Percentiles rank a stretch among this genome's conserved stretches.
phyloP scores from a whole-genome alignment of 129 eudicot genomes.

The Dittrichia graveolens region DNA sequence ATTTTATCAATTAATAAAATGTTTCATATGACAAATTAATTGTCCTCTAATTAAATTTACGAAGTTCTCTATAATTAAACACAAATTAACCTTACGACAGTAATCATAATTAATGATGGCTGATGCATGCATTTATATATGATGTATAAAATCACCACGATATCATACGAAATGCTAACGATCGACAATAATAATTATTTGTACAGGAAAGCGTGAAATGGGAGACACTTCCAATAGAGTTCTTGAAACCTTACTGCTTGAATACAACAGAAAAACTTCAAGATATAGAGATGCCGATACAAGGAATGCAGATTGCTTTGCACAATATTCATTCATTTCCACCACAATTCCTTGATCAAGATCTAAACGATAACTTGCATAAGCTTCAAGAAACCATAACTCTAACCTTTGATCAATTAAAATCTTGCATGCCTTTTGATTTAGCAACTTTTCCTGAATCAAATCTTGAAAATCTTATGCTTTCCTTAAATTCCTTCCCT shows the following conservation, averaged over 20 bases:
- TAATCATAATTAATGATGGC: too few relatives aligned
- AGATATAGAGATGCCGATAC: constrained; percentile 58
- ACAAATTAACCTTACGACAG: too few relatives aligned
- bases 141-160: not conserved
- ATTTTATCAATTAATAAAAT: too few relatives aligned
- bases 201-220: constrained; percentile 81
- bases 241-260: constrained; percentile 49
- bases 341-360: constrained; percentile 31
- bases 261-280: constrained; percentile 63
- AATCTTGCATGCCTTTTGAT: constrained; percentile 38
- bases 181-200: not conserved
- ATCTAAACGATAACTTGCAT: constrained; percentile 47
- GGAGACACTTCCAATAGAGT: constrained; percentile 63
- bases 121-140: not conserved
- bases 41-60: too few relatives aligned
- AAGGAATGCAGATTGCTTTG: constrained; percentile 73
- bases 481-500: constrained; percentile 45
- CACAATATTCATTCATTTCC: constrained; percentile 43
- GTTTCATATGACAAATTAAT: too few relatives aligned
- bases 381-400: constrained; percentile 41
- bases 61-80: too few relatives aligned
- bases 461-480: constrained; percentile 32
- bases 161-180: not conserved
- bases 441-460: constrained; percentile 60
- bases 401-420: constrained; percentile 40